Percentiles rank a stretch among this genome's conserved stretches.
Conservation (phyloP, 2,329 filamentous ascomycete genomes). For the Helminthosporium solani region DNA sequence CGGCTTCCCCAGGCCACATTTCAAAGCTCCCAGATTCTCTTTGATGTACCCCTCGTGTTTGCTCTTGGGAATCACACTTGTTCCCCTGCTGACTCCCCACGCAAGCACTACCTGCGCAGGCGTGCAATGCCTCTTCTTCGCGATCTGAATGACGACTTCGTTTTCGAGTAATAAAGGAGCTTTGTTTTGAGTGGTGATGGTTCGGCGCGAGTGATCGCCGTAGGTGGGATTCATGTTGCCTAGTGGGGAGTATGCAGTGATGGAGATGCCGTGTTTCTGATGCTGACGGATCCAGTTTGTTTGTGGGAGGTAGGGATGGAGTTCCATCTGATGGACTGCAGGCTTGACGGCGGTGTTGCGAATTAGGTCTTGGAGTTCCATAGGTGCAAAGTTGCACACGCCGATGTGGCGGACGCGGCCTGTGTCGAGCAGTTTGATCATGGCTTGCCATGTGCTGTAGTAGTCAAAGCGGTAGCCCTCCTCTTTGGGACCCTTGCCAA, state of each 20-base stretch:
- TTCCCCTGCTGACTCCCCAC: constrained; percentile 70
- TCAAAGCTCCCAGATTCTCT: constrained; percentile 46
- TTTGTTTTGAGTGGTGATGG: constrained; percentile 40
- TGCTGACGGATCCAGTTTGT: constrained; percentile 10
- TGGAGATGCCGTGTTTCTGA: constrained; percentile 12
- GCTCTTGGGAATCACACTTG: constrained; percentile 18
- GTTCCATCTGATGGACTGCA: constrained; percentile 19
- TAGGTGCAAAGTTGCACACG: constrained; percentile 16
- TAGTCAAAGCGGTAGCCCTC: constrained; percentile 23
- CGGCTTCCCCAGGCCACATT: constrained; percentile 41
- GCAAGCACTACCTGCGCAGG: constrained; percentile 77
- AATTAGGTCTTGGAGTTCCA: constrained; percentile 53
- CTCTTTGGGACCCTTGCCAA: constrained; percentile 55
- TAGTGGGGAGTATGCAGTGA: constrained; percentile 16
- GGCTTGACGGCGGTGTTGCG: constrained; percentile 37
- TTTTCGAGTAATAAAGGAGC: constrained; percentile 37
- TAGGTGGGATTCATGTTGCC: constrained; percentile 19
- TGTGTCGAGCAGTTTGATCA: constrained; percentile 36
- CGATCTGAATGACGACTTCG: constrained; percentile 64
- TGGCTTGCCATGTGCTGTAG: constrained; percentile 23
- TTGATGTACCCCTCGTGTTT: constrained; percentile 45
- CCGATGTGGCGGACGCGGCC: constrained; percentile 15
- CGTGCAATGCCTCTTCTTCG: constrained; percentile 61
- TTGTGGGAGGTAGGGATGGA: constrained; percentile 16
- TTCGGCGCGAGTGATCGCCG: constrained; percentile 10